Conservation (phyloP, 306 rosid genomes). For the Rosa chinensis region DNA sequence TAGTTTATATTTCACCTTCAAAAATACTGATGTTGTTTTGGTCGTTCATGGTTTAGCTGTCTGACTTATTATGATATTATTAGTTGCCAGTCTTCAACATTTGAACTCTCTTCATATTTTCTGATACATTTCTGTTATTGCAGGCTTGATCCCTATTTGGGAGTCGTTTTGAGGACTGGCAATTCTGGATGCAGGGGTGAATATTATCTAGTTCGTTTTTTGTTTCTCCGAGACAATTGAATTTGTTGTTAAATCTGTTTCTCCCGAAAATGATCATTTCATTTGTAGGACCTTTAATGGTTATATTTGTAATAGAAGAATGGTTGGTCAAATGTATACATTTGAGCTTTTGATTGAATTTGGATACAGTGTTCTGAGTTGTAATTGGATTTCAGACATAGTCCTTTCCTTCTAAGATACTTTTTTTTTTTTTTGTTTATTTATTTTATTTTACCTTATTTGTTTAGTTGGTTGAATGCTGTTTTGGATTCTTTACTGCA, state of each 20-base stretch:
- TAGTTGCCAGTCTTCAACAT: not conserved
- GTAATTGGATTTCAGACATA: constrained; percentile 49
- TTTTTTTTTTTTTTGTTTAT: not conserved
- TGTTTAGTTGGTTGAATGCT: not conserved
- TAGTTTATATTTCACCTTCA: not conserved
- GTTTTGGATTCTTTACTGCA: not conserved
- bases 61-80: not conserved
- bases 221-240: constrained; percentile 39
- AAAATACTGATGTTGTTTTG: not conserved
- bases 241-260: constrained; percentile 42
- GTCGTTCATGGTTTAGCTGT: not conserved
- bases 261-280: constrained; percentile 24
- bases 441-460: not conserved
- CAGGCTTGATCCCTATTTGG: constrained; percentile 62
- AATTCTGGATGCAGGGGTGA: constrained; percentile 96
- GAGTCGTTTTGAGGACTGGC: constrained; percentile 48
- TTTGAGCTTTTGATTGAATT: constrained; percentile 50
- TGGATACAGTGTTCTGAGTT: constrained; percentile 48
- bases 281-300: constrained; percentile 46
- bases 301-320: constrained; percentile 55
- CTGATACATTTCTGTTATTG: not conserved
- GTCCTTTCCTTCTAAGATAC: constrained; percentile 13
- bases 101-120: not conserved
- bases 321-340: constrained; percentile 50
- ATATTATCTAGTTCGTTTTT: constrained; percentile 74